A percentile compares a stretch with the other conserved stretches of the same genome.
phyloP scores from a whole-genome alignment of 2,329 filamentous ascomycete genomes.

The Cladophialophora immunda region DNA sequence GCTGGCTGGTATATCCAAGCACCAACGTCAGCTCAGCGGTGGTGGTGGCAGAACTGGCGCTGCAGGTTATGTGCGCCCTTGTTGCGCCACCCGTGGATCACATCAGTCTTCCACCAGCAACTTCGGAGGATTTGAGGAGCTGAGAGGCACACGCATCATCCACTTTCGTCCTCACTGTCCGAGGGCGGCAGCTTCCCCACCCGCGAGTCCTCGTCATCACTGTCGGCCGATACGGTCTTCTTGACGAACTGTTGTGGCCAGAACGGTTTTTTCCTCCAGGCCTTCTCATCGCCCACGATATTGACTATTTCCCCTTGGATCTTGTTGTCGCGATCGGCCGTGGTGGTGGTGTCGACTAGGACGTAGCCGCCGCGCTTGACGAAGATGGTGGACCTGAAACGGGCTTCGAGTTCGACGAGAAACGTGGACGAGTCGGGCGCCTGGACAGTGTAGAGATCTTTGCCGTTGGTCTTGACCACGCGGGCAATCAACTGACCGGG shows the following conservation, averaged over 20 bases:
- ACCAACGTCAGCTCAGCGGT: slow-evolving; percentile 68
- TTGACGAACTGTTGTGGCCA: slow-evolving; percentile 88
- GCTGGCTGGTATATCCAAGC: slow-evolving; percentile 95
- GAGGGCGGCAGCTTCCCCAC: slow-evolving; percentile 86
- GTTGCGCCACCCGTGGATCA: slow-evolving; percentile 37
- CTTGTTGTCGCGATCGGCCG: slow-evolving; percentile 75
- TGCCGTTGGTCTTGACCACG: slow-evolving; percentile 83
- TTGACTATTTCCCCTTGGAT: slow-evolving; percentile 90
- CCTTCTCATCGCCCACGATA: slow-evolving; percentile 88
- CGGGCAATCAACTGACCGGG: slow-evolving; percentile 73
- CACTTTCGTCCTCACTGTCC: slow-evolving; percentile 71
- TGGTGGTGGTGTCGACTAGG: slow-evolving; percentile 73
- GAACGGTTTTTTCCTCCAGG: slow-evolving; percentile 87
- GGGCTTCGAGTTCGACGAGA: slow-evolving; percentile 81
- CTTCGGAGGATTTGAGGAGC: slow-evolving; percentile 19
- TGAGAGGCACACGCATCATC: slow-evolving; percentile 23
- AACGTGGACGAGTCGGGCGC: slow-evolving; percentile 72
- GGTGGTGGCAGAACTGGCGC: slow-evolving; percentile 75
- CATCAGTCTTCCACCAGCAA: slow-evolving; percentile 28
- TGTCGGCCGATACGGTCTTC: slow-evolving; percentile 64
- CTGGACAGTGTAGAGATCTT: slow-evolving; percentile 84
- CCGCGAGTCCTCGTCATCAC: slow-evolving; percentile 78
- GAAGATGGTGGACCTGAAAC: slow-evolving; percentile 93
- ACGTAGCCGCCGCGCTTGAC: slow-evolving; percentile 90
- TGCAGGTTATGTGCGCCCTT: slow-evolving; percentile 61